Evolutionary conservation across 768 basidiomycete species (phyloP).

Genomic region (Melanogaster broomeanus): DNA sequence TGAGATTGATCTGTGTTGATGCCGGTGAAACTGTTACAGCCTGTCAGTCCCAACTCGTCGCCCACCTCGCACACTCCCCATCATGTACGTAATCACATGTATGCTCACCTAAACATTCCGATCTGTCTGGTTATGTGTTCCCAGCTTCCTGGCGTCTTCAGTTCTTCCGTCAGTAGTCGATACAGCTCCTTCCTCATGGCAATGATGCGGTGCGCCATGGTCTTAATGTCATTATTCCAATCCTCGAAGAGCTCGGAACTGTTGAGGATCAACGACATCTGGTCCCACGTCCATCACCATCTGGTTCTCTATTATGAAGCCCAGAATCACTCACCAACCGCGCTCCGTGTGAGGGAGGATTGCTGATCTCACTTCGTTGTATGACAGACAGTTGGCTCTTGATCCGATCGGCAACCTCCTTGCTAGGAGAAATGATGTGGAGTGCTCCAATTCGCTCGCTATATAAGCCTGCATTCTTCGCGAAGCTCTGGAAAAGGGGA

Average conservation of each 20-base stretch:
- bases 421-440: slow-evolving; percentile 68
- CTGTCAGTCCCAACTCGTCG: slow-evolving; percentile 20
- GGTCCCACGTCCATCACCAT: slow-evolving; percentile 3
- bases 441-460: slow-evolving; percentile 95
- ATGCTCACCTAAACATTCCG: slow-evolving; percentile 89
- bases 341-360: slow-evolving; percentile 90
- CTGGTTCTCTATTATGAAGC: not conserved
- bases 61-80: not conserved
- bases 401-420: slow-evolving; percentile 70
- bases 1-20: slow-evolving; percentile 66
- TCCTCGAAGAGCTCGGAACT: slow-evolving; percentile 71
- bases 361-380: slow-evolving; percentile 93
- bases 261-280: slow-evolving; percentile 85
- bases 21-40: slow-evolving; percentile 72
- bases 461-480: slow-evolving; percentile 95
- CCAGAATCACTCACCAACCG: slow-evolving; percentile 60
- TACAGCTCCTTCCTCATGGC: slow-evolving; percentile 83
- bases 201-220: slow-evolving; percentile 80
- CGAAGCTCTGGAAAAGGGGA: slow-evolving; percentile 71
- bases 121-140: slow-evolving; percentile 95
- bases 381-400: slow-evolving; percentile 90
- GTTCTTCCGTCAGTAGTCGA: slow-evolving; percentile 64
- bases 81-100: not conserved
- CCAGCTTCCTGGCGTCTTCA: slow-evolving; percentile 92
- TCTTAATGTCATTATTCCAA: slow-evolving; percentile 89